Evolutionary conservation across 192 early-diverging fungal genomes (phyloP).

Genomic region (Backusella westeae): DNA sequence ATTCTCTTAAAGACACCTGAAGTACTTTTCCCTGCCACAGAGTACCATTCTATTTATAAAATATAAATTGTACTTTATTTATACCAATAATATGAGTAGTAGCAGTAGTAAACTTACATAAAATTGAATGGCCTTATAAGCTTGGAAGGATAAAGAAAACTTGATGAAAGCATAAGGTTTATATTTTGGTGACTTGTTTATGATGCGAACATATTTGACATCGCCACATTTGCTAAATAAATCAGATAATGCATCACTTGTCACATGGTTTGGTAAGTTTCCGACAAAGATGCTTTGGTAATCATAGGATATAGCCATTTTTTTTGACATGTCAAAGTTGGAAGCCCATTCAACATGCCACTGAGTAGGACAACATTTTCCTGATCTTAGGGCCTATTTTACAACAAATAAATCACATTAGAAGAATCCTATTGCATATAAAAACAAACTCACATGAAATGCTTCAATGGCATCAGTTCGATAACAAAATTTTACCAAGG

Average conservation of each 20-base stretch:
- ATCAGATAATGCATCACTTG: slow-evolving; percentile 44
- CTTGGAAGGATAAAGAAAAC: slow-evolving; percentile 45
- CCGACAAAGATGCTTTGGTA: slow-evolving; percentile 63
- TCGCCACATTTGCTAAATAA: slow-evolving; percentile 56
- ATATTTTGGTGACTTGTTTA: slow-evolving; percentile 32
- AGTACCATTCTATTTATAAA: neutral
- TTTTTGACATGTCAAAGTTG: slow-evolving; percentile 26
- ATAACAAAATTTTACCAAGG: slow-evolving; percentile 69
- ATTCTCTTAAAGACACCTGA: slow-evolving; percentile 3
- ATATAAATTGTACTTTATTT: neutral
- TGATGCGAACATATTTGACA: slow-evolving; percentile 46
- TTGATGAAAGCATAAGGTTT: slow-evolving; percentile 68
- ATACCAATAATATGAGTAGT: neutral
- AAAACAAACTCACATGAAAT: slow-evolving; percentile 42
- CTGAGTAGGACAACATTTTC: neutral
- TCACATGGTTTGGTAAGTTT: slow-evolving; percentile 48
- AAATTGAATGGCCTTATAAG: slow-evolving; percentile 47
- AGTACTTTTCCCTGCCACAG: neutral
- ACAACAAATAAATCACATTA: too few relatives aligned
- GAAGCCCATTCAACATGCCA: slow-evolving; percentile 69
- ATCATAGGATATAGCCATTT: slow-evolving; percentile 33
- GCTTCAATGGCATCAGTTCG: slow-evolving; percentile 73
- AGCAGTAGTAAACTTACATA: slow-evolving; percentile 40
- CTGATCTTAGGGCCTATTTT: neutral
- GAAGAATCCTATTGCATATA: too few relatives aligned